These are phyloP conservation scores for Exophiala spinifera DNA, from an alignment of 2,329 filamentous ascomycete species.

Conservation along the genomic window DNA sequence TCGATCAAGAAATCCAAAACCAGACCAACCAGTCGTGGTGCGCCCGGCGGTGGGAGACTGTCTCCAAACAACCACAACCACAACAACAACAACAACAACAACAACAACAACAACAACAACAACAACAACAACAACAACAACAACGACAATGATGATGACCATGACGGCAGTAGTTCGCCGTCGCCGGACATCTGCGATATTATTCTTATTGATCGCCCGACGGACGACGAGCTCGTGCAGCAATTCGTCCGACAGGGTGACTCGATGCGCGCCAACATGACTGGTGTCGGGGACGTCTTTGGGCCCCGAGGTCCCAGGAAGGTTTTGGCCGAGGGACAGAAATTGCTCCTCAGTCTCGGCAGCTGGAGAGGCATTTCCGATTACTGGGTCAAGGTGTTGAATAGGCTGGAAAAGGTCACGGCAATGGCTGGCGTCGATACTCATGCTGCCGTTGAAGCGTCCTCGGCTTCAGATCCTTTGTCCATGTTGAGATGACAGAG, in stretches of 20 bases:
- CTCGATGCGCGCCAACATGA: conserved; percentile 50
- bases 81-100: too few relatives aligned
- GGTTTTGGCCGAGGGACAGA: conserved; percentile 18
- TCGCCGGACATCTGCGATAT: conserved; percentile 25
- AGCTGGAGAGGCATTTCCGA: conserved; percentile 9
- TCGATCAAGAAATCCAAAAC: conserved; percentile 26
- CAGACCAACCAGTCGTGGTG: conserved; percentile 32
- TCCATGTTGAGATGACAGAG: background rate
- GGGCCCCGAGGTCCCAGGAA: conserved; percentile 5
- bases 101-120: too few relatives aligned
- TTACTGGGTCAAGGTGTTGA: conserved; percentile 8
- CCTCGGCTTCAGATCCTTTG: too few relatives aligned
- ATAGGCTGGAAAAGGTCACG: conserved; percentile 4
- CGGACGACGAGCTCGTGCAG: conserved; percentile 58
- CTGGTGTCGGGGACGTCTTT: conserved; percentile 48
- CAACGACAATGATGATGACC: too few relatives aligned
- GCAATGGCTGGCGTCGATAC: background rate
- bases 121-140: too few relatives aligned
- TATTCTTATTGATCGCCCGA: conserved; percentile 54
- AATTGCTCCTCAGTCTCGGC: conserved; percentile 7
- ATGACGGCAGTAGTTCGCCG: conserved; percentile 30
- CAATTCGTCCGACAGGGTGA: conserved; percentile 51
- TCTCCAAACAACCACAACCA: conserved; percentile 33
- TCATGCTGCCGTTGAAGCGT: background rate
- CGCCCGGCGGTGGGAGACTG: background rate